Evolutionary conservation across 2,329 filamentous ascomycete species (phyloP).

Genomic region (Bimuria novae-zelandiae): DNA sequence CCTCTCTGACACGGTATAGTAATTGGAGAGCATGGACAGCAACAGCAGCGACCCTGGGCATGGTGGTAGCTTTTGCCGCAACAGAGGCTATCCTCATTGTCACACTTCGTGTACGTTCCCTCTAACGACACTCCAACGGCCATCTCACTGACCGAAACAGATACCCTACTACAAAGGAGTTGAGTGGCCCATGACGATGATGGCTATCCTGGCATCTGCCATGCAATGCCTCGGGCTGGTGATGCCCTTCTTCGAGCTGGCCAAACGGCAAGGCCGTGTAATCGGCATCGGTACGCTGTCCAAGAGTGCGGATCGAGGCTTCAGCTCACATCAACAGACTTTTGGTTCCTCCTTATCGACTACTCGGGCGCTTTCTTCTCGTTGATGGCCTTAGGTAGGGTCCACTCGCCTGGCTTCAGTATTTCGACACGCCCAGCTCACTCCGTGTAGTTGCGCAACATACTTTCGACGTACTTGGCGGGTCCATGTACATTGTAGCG

Average conservation of each 20-base stretch:
- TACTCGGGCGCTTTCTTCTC: conserved; percentile 67
- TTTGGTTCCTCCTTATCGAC: conserved; percentile 64
- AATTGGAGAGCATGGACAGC: conserved; percentile 57
- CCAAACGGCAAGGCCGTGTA: conserved; percentile 64
- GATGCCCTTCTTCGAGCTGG: conserved; percentile 65
- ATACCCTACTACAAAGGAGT: conserved; percentile 60
- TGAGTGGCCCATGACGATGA: conserved; percentile 58
- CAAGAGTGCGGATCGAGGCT: background rate
- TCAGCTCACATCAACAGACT: conserved; percentile 44
- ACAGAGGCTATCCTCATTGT: conserved; percentile 62
- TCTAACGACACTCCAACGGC: background rate
- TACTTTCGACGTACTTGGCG: conserved; percentile 65
- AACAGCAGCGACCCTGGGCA: conserved; percentile 46
- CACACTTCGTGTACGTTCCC: conserved; percentile 55
- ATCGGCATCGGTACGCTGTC: conserved; percentile 61
- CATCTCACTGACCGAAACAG: conserved; percentile 34
- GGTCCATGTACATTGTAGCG: conserved; percentile 65
- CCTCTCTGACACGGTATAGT: conserved; percentile 32
- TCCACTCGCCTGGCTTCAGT: background rate
- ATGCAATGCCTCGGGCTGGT: conserved; percentile 62
- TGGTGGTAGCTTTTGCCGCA: conserved; percentile 55
- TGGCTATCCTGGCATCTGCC: conserved; percentile 63
- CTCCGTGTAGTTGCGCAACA: conserved; percentile 60
- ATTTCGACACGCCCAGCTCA: conserved; percentile 3
- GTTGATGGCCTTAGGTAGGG: conserved; percentile 62